These are phyloP conservation scores for Jacaranda copaia DNA, from an alignment of 257 asterid species.

Conservation along the genomic window DNA sequence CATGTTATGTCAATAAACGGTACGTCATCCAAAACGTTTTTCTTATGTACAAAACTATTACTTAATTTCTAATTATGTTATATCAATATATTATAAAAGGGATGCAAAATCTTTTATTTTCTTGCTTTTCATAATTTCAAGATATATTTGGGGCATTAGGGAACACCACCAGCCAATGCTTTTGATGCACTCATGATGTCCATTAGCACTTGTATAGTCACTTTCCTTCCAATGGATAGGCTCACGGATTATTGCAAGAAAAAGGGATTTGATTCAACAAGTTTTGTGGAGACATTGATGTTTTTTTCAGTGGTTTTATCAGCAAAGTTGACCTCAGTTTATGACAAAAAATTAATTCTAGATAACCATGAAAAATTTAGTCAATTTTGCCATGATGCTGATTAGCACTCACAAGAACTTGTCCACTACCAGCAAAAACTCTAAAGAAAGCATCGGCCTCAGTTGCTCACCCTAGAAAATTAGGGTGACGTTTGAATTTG, in stretches of 20 bases:
- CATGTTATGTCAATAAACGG: too few species aligned
- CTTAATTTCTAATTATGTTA: neutral
- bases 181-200: slow-evolving; percentile 9
- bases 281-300: slow-evolving; percentile 12
- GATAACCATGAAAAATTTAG: neutral
- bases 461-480: too few species aligned
- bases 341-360: slow-evolving; percentile 6
- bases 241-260: neutral
- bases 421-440: slow-evolving; percentile 30
- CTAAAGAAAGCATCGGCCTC: neutral
- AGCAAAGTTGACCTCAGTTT: slow-evolving; percentile 24
- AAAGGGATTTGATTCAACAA: neutral
- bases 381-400: slow-evolving; percentile 21
- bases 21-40: too few species aligned
- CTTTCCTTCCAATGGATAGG: slow-evolving; percentile 2
- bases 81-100: neutral
- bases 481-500: too few species aligned
- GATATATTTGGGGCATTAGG: slow-evolving; percentile 7
- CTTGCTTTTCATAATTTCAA: neutral
- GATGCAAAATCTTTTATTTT: neutral
- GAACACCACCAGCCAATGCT: neutral
- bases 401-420: slow-evolving; percentile 34
- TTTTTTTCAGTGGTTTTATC: neutral
- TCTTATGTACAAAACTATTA: neutral
- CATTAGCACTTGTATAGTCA: neutral